Percentiles rank a stretch among this genome's conserved stretches.
phyloP scores from a whole-genome alignment of 352 stramenopile species.

The Phytophthora pinifolia region DNA sequence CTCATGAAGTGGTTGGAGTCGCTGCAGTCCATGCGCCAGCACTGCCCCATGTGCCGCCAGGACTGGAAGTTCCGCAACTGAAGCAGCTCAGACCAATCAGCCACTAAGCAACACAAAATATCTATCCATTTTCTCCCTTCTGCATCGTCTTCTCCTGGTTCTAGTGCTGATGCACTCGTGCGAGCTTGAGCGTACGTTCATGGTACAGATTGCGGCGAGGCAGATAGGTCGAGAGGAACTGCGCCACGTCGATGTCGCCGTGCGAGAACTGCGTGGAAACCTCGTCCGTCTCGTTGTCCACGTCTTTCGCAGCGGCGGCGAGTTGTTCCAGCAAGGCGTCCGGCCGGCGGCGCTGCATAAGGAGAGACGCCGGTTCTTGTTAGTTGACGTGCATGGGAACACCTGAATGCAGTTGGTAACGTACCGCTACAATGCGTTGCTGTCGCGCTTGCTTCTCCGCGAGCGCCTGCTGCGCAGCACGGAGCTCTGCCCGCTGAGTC shows the following conservation, averaged over 20 bases:
- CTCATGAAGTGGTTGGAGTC: conserved; percentile 93
- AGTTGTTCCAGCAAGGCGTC: conserved; percentile 77
- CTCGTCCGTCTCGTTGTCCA: conserved; percentile 73
- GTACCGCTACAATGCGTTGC: conserved; percentile 67
- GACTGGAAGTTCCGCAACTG: conserved; percentile 85
- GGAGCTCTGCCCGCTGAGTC: conserved; percentile 45
- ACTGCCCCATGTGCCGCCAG: conserved; percentile 90
- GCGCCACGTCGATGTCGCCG: conserved; percentile 64
- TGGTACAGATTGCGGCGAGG: conserved; percentile 74
- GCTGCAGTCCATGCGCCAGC: conserved; percentile 74
- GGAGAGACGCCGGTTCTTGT: neutral
- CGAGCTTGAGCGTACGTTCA: conserved; percentile 75
- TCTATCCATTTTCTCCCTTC: conserved; percentile 10
- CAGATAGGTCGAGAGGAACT: conserved; percentile 69
- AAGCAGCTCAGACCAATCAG: conserved; percentile 7
- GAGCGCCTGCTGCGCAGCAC: conserved; percentile 51
- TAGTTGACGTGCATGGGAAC: no score
- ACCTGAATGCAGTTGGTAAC: neutral
- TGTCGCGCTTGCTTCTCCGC: conserved; percentile 73
- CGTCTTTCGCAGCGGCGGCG: conserved; percentile 48
- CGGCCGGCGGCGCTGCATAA: conserved; percentile 57
- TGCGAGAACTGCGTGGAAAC: conserved; percentile 72
- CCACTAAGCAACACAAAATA: conserved; percentile 16
- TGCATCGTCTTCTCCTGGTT: neutral
- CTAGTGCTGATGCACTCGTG: conserved; percentile 65